Conservation (phyloP, 805 yeast genomes). For the Candida methanosorbosa region DNA sequence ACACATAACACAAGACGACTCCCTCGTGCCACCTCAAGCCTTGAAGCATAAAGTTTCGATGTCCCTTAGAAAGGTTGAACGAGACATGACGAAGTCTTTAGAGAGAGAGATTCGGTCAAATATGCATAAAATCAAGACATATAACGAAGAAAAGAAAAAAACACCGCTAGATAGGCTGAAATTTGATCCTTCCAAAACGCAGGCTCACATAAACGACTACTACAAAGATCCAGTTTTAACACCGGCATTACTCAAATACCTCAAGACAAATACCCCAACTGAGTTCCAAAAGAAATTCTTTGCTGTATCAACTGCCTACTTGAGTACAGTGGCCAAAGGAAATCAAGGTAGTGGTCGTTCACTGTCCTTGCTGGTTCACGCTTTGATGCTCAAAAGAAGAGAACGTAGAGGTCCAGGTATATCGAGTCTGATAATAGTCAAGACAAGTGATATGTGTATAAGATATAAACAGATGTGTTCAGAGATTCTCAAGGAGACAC, state of each 20-base stretch:
- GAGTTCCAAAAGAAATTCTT: conserved; percentile 21
- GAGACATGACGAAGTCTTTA: conserved; percentile 10
- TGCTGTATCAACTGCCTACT: conserved; percentile 14
- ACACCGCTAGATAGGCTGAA: conserved; percentile 15
- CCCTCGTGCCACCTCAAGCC: conserved; percentile 3
- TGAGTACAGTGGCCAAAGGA: conserved; percentile 23
- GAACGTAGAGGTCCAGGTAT: conserved; percentile 18
- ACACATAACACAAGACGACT: conserved; percentile 8
- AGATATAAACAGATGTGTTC: conserved; percentile 5
- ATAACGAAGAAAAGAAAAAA: conserved; percentile 11
- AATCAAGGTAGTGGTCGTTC: conserved; percentile 24
- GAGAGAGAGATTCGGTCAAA: conserved; percentile 13
- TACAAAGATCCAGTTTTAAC: conserved; percentile 8
- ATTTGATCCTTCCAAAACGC: conserved; percentile 9
- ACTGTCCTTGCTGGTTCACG: conserved; percentile 17
- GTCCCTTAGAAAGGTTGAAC: conserved; percentile 11
- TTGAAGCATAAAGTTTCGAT: conserved; percentile 14
- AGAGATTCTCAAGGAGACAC: not conserved
- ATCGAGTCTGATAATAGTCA: conserved; percentile 21
- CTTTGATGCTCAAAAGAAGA: conserved; percentile 16
- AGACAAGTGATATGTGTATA: conserved; percentile 12
- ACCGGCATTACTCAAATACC: conserved; percentile 8
- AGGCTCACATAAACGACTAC: conserved; percentile 12
- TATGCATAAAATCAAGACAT: conserved; percentile 16
- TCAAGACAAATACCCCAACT: conserved; percentile 14